These are phyloP conservation scores for Colletotrichum sidae DNA, from an alignment of 2,329 filamentous ascomycete species.

Conservation along the genomic window DNA sequence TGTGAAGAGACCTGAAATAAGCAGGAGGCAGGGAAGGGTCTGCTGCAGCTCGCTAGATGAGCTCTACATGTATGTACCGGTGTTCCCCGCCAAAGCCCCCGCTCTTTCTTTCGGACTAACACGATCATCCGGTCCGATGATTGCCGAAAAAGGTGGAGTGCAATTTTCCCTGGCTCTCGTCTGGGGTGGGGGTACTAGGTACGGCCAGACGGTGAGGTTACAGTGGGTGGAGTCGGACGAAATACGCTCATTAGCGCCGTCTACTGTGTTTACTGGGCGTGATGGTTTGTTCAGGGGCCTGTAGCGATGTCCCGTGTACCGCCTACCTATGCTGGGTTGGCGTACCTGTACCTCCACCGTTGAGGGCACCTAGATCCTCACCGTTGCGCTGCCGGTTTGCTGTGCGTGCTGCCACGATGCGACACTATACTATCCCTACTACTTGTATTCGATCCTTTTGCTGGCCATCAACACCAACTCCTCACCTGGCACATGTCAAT, in stretches of 20 bases:
- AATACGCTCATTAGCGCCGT: conserved; percentile 10
- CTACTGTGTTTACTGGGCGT: conserved; percentile 1
- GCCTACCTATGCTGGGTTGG: neutral
- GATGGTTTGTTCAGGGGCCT: too few species aligned
- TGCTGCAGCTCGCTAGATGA: neutral
- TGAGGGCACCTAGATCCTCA: too few species aligned
- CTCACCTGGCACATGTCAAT: conserved; percentile 37
- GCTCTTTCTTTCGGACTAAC: neutral
- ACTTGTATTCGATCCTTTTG: conserved; percentile 2
- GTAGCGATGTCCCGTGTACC: neutral
- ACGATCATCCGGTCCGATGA: conserved; percentile 20
- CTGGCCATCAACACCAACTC: conserved; percentile 23
- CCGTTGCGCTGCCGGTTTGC: neutral
- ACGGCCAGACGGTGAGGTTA: neutral
- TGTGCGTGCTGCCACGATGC: conserved; percentile 11
- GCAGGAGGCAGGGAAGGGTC: neutral
- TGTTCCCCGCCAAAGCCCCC: neutral
- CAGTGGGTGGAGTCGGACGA: conserved; percentile 8
- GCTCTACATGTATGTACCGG: neutral
- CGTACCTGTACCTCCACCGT: too few species aligned
- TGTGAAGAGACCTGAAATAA: neutral
- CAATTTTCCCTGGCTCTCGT: too few species aligned
- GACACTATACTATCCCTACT: neutral
- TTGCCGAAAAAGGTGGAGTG: conserved; percentile 19
- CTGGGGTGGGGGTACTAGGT: too few species aligned